phyloP scores from a whole-genome alignment of 176 grass and related monocot species.

The Melocanna baccifera region DNA sequence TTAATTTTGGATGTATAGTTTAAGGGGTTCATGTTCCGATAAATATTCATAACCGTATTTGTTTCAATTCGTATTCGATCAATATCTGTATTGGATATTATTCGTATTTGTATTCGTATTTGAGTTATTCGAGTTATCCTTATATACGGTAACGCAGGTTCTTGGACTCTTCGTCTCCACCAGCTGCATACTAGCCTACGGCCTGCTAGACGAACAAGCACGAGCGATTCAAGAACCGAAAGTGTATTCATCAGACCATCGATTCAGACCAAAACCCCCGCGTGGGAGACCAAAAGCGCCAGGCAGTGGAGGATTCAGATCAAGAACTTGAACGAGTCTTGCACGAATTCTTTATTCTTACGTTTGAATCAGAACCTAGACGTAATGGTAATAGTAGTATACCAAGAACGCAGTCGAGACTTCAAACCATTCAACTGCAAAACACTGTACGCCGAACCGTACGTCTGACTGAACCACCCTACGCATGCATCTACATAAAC shows the following conservation, averaged over 20 bases:
- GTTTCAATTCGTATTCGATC: too few relatives aligned
- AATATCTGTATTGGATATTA: too few relatives aligned
- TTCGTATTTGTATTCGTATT: too few relatives aligned
- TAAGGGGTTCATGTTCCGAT: too few relatives aligned
- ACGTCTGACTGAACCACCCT: background rate
- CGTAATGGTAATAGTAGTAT: background rate
- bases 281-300: background rate
- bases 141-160: background rate
- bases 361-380: background rate
- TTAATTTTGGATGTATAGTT: too few relatives aligned
- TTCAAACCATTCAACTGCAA: background rate
- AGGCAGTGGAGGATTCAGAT: background rate
- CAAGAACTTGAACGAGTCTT: background rate
- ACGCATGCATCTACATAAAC: background rate
- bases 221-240: background rate
- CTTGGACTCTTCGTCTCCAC: background rate
- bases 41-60: too few relatives aligned
- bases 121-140: too few relatives aligned
- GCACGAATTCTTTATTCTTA: background rate
- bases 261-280: background rate
- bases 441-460: background rate
- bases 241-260: background rate
- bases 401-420: background rate
- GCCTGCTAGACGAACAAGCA: background rate
- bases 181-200: background rate